Percentiles rank a stretch among this genome's conserved stretches.
phyloP scores from a whole-genome alignment of 2,329 filamentous ascomycete genomes.

The Penicillium sp. region DNA sequence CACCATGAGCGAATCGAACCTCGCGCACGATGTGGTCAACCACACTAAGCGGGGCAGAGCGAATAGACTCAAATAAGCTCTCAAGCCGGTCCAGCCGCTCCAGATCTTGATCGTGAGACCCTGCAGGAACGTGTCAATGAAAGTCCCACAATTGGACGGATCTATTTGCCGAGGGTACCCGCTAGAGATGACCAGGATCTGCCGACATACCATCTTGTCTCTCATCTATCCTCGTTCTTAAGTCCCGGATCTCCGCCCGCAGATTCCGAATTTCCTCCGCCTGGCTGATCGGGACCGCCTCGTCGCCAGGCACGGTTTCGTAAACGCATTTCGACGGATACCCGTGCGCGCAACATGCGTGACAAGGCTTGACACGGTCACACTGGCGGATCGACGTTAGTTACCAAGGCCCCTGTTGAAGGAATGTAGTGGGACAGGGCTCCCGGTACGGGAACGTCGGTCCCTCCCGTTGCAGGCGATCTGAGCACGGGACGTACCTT shows the following conservation, averaged over 20 bases:
- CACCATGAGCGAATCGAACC: slow-evolving; percentile 26
- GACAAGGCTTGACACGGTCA: slow-evolving; percentile 40
- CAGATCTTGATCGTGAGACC: slow-evolving; percentile 18
- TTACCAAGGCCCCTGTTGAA: background rate
- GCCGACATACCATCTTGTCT: slow-evolving; percentile 22
- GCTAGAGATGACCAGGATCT: background rate
- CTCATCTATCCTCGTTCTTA: slow-evolving; percentile 28
- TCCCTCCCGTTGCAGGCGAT: slow-evolving; percentile 18
- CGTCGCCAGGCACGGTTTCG: slow-evolving; percentile 34
- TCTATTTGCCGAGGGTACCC: background rate
- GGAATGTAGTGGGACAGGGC: background rate
- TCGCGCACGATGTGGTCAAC: slow-evolving; percentile 34
- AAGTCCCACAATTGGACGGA: background rate
- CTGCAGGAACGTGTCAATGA: slow-evolving; percentile 12
- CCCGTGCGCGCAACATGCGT: slow-evolving; percentile 42
- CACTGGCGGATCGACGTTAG: slow-evolving; percentile 30
- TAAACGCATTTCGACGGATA: slow-evolving; percentile 41
- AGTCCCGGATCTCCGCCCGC: slow-evolving; percentile 35
- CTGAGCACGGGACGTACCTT: slow-evolving; percentile 34
- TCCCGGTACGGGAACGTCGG: slow-evolving; percentile 9
- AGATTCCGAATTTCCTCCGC: slow-evolving; percentile 39
- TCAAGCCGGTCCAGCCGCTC: slow-evolving; percentile 33
- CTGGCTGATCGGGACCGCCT: slow-evolving; percentile 35
- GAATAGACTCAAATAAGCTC: slow-evolving; percentile 35
- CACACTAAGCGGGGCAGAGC: slow-evolving; percentile 31